These are phyloP conservation scores for Leccinum arenicola DNA, from an alignment of 768 basidiomycete species.

Conservation along the genomic window DNA sequence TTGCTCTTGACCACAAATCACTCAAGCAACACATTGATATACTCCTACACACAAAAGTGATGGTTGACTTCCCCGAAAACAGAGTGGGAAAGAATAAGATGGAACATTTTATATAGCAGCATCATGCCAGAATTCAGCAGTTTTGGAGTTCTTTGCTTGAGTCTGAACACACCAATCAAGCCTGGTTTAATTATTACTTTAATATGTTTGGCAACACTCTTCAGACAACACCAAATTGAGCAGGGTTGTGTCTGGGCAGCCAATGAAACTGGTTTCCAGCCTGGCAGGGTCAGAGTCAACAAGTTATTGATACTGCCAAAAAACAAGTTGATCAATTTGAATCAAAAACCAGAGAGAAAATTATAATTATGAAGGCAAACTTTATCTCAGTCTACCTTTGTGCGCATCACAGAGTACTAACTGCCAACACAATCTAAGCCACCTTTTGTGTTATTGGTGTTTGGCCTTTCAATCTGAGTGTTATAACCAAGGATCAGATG, in stretches of 20 bases:
- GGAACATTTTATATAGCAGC: not conserved
- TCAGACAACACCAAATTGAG: not conserved
- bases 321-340: slow-evolving; percentile 1
- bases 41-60: too few relatives aligned
- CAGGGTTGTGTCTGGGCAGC: slow-evolving; percentile 16
- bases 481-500: not conserved
- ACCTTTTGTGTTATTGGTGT: not conserved
- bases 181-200: slow-evolving; percentile 24
- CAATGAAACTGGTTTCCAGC: slow-evolving; percentile 18
- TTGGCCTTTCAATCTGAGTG: not conserved
- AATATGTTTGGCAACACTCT: slow-evolving; percentile 29
- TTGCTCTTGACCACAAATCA: not conserved
- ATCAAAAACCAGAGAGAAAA: not conserved
- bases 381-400: slow-evolving; percentile 9
- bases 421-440: not conserved
- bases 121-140: not conserved
- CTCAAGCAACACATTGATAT: not conserved
- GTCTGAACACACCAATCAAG: slow-evolving; percentile 26
- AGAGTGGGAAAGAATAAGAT: not conserved
- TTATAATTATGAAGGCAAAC: slow-evolving; percentile 9
- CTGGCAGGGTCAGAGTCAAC: not conserved
- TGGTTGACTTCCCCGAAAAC: not conserved
- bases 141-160: not conserved
- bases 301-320: slow-evolving; percentile 5
- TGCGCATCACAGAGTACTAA: not conserved